Evolutionary conservation across 2,329 filamentous ascomycete genomes (phyloP), one percentile per base, ranked within the genome.

Genomic region (Zymoseptoria crescenta): DNA sequence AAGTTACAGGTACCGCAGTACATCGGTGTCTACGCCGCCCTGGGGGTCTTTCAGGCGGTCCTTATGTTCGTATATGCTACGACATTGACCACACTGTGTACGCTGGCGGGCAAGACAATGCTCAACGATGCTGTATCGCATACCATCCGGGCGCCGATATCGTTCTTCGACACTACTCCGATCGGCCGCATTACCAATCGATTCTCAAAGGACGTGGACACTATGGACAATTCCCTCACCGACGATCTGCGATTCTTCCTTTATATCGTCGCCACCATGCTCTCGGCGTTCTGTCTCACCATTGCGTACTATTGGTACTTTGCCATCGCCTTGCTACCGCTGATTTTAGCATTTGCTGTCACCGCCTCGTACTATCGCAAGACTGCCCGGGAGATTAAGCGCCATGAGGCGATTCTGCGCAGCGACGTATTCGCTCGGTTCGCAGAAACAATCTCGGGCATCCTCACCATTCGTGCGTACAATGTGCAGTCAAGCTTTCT

Each of bases 381-480:
- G 65, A 87, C 91, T 0, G 96, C 92, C n/a, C 85, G 91, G 62
- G 92, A 96, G 70, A 80, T 96, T 58, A 96, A 96, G 78, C 85
- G 92, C 52, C 78, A 96, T 3, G 92, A 96, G 73, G 94, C 91
- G 4, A 85, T 96, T 1, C 88, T 96, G 72, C 83, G 91, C 69
- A 96, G 91, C 72, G 92, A 92, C 0, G 77, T 96, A 8, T 96
- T 95, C 76, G 91, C 96, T 73, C 91, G 96, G 65, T 96, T 96
- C 66, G 91, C 92, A 62, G 92, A 96, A 76, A 96, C 92, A 0
- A 77, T 96, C 16, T 89, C 85, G 56, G 92, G 92, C 27, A 91
- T 96, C 72, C 92, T 91, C 2, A 96, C 92, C 0, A 96, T 96
- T 65, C 87, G 92, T 69, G 92, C 92, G 1, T 96, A 96, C 68